Base-by-base conservation (phyloP, 2,329 filamentous ascomycete species). In the Meredithiella fracta region DNA sequence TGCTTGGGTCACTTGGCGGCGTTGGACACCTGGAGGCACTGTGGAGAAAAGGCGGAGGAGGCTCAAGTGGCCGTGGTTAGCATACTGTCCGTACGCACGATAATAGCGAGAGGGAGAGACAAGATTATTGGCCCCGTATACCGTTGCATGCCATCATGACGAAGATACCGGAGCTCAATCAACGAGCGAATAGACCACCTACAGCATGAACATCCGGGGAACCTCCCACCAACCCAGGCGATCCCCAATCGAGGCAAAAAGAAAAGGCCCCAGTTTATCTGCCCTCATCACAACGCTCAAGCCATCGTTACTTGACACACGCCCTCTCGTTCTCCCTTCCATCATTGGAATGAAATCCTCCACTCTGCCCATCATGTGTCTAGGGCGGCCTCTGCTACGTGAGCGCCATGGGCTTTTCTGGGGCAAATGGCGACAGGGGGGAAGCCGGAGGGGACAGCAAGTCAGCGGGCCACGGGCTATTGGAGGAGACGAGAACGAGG, bases 321-420 rank as follows among this genome's bases (percentile, higher is more conserved):
- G 3, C 44, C 44, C 44, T 20, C 20, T 20, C 22, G 5, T 25
- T 20, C 6, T 15, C 15, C 38, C 38, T 20, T 20, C 38, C n/a
- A n/a, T n/a, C n/a, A n/a, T n/a, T n/a, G n/a, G n/a, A n/a, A n/a
- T n/a, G n/a, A n/a, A n/a, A n/a, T n/a, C n/a, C n/a, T n/a, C n/a
- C 15, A 26, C 50, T 50, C 51, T 53, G 53, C 51, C 53, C 56
- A 59, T 52, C 50, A 38, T 52, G 49, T 37, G 17, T 9, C 50
- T 31, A 38, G 50, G 50, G 20, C 2, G 29, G 29, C 50, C 50
- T 22, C 20, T 23, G 22, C 50, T 38, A 38, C 11, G 14, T 17
- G 15, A 38, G 31, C 20, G 50, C 50, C 37, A 52, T 52, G 50
- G 9, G 31, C 31, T 52, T 52, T 52, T 52, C 31, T 52, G 50